Base-by-base conservation (phyloP, 2,329 filamentous ascomycete genomes). In the Pestalotiopsis fici region DNA sequence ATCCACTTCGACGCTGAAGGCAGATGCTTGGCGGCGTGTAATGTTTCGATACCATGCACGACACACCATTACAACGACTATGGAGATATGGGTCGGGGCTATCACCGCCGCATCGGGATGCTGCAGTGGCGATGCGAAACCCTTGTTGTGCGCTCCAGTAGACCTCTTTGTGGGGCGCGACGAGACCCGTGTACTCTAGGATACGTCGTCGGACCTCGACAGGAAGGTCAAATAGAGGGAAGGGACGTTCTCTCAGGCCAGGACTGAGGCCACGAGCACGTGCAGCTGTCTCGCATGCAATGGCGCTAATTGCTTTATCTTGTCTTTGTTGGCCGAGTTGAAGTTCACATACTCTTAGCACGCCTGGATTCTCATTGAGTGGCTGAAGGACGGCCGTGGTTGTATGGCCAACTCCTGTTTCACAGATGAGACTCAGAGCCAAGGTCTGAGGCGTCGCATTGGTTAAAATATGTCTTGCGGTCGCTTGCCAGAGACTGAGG, bases 151-250 rank as follows among this genome's bases (percentile, higher is more conserved):
- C 15, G 25, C 31, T 56, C 73, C 74, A 75, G 5, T 67, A 56
- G 4, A 73, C 69, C 21, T 73, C 63, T 11, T 64, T 69, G 11
- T 35, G 59, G 0, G 73, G 74, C 1, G 71, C 68, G 21, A 73
- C 66, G 2, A 75, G 69, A 28, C 74, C 71, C 15, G 73, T 75
- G 35, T 74, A 71, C 54, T 64, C 47, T 3, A 74, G 67, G 6
- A 74, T 71, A 1, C 69, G 60, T 28, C 65, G 65, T 21, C 71
- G 69, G 27, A 74, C 21, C 57, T 74, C 72, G 12, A 23, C 18
- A 3, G 73, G 73, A 11, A 75, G 69, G 73, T 68, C n/a, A 28
- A 66, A 54, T 28, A 66, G 68, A 13, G 23, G 66, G 56, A 70
- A 69, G 54, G 64, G 64, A 13, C 47, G 12, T 65, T 23, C 31